These are phyloP conservation scores for Xerocomus amazonicus DNA, from an alignment of 1,284 basidiomycete genomes.

Conservation along the genomic window DNA sequence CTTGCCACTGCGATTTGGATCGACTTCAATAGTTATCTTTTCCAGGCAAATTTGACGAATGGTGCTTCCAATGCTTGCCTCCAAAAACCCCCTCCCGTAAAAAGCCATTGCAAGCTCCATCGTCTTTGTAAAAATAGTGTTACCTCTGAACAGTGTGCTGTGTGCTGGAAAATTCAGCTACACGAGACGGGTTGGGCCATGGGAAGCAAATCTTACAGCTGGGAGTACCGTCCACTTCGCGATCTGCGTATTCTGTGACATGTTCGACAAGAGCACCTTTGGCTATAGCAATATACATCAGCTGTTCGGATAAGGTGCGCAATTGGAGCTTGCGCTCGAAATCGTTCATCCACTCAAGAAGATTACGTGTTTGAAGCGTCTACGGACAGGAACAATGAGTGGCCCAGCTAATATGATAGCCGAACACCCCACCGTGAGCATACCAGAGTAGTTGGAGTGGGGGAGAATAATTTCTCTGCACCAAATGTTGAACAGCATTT, in stretches of 20 bases:
- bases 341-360: conserved; percentile 70
- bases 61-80: conserved; percentile 67
- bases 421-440: conserved; percentile 47
- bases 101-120: conserved; percentile 75
- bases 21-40: conserved; percentile 73
- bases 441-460: conserved; percentile 49
- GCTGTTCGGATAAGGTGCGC: conserved; percentile 53
- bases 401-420: neutral
- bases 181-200: conserved; percentile 1
- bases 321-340: conserved; percentile 64
- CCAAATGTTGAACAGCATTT: conserved; percentile 15
- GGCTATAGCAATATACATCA: conserved; percentile 68
- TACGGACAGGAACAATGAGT: conserved; percentile 26
- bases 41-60: conserved; percentile 68
- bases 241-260: conserved; percentile 60
- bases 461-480: conserved; percentile 73
- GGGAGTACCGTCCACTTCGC: conserved; percentile 62
- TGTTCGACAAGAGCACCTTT: conserved; percentile 61
- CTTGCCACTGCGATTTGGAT: conserved; percentile 62
- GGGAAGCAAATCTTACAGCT: conserved; percentile 45
- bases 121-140: conserved; percentile 76
- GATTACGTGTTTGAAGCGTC: conserved; percentile 62
- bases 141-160: conserved; percentile 73
- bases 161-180: conserved; percentile 41
- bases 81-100: conserved; percentile 73